phyloP scores from a whole-genome alignment of 352 stramenopile genomes.

The Globisporangium heterothallicum region DNA sequence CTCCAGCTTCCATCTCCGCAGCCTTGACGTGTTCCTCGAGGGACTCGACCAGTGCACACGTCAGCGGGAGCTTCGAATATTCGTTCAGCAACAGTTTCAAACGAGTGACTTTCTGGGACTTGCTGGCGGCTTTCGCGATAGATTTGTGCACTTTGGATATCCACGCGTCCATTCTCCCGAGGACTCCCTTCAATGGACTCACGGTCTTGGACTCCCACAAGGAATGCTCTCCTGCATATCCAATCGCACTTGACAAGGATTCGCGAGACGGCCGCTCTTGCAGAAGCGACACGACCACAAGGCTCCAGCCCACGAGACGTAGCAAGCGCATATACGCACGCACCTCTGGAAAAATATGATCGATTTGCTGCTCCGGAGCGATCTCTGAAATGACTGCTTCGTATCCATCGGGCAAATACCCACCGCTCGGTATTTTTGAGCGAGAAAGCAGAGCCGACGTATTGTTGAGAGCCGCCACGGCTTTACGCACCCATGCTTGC shows the following conservation, averaged over 20 bases:
- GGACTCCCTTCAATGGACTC: slow-evolving; percentile 56
- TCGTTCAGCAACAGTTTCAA: slow-evolving; percentile 81
- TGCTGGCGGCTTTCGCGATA: slow-evolving; percentile 54
- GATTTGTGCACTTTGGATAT: slow-evolving; percentile 77
- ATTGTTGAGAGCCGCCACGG: slow-evolving; percentile 49
- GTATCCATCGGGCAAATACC: slow-evolving; percentile 50
- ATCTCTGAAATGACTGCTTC: slow-evolving; percentile 32
- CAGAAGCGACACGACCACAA: slow-evolving; percentile 67
- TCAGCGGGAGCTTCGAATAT: slow-evolving; percentile 85
- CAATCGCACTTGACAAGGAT: slow-evolving; percentile 49
- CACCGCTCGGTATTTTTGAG: slow-evolving; percentile 19
- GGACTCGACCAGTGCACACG: slow-evolving; percentile 31
- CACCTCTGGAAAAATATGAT: slow-evolving; percentile 69
- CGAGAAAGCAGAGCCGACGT: slow-evolving; percentile 30
- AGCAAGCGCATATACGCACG: slow-evolving; percentile 58
- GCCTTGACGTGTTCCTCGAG: slow-evolving; percentile 32
- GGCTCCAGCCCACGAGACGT: slow-evolving; percentile 61
- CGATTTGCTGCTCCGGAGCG: slow-evolving; percentile 17
- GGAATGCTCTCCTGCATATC: slow-evolving; percentile 51
- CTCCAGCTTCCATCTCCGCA: slow-evolving; percentile 19
- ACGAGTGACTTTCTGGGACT: slow-evolving; percentile 49
- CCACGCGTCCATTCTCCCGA: slow-evolving; percentile 74
- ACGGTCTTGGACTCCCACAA: slow-evolving; percentile 71
- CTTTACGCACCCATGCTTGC: slow-evolving; percentile 47
- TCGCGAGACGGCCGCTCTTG: slow-evolving; percentile 71